Evolutionary conservation across 208 protist genomes (phyloP).

Genomic region (Acanthamoeba divionensis): DNA sequence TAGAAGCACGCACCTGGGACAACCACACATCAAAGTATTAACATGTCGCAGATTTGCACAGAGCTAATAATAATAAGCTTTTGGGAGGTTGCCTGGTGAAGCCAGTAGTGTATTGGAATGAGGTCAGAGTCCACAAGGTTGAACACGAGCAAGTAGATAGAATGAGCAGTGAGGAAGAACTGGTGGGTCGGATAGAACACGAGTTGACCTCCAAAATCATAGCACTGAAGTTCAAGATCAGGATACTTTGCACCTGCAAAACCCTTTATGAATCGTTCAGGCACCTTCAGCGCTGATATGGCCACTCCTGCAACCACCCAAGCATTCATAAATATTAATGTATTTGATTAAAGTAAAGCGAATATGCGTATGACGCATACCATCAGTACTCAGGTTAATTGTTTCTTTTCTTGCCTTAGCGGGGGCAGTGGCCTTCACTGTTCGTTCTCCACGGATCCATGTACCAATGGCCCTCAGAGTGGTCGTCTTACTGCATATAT

Average conservation of each 20-base stretch:
- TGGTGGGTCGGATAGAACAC: slow-evolving; percentile 53
- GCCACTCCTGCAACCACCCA: neutral
- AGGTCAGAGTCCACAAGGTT: slow-evolving; percentile 47
- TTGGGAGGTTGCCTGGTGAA: slow-evolving; percentile 41
- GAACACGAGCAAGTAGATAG: slow-evolving; percentile 59
- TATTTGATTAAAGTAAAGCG: too few relatives aligned
- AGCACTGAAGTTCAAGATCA: neutral
- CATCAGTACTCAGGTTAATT: too few relatives aligned
- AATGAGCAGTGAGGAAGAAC: slow-evolving; percentile 37
- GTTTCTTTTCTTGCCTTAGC: too few relatives aligned
- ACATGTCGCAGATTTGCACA: neutral
- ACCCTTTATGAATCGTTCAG: neutral
- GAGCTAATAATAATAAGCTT: neutral
- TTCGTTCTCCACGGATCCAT: too few relatives aligned
- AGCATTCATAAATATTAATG: too few relatives aligned
- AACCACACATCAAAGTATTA: neutral
- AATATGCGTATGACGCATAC: too few relatives aligned
- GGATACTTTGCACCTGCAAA: neutral
- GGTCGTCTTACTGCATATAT: too few relatives aligned
- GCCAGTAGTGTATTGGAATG: slow-evolving; percentile 61
- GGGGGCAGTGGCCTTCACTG: too few relatives aligned
- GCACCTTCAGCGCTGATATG: neutral
- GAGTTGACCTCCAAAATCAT: slow-evolving; percentile 53
- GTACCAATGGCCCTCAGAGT: too few relatives aligned
- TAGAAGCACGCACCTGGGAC: neutral